Percentiles rank a stretch among this genome's conserved stretches.
Conservation (phyloP, 2,329 filamentous ascomycete genomes). For the Fusarium kyushuense region DNA sequence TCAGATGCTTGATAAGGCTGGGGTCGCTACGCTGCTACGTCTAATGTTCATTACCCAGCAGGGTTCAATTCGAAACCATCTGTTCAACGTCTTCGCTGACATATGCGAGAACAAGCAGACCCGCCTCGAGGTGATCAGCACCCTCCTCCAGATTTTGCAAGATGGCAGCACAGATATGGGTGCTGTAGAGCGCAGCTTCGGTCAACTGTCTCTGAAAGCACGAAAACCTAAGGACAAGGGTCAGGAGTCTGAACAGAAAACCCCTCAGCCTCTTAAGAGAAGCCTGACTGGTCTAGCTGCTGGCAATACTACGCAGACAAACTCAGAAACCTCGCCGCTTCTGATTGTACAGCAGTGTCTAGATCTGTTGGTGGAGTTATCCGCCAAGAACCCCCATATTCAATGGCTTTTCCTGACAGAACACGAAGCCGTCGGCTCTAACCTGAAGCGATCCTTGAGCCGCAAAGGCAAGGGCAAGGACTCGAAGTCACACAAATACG, state of each 20-base stretch:
- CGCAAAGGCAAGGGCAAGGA: slow-evolving; percentile 93
- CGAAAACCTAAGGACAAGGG: slow-evolving; percentile 80
- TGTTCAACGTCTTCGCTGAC: slow-evolving; percentile 89
- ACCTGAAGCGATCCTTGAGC: slow-evolving; percentile 79
- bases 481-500: slow-evolving; percentile 84
- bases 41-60: slow-evolving; percentile 98
- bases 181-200: slow-evolving; percentile 95
- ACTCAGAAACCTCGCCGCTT: slow-evolving; percentile 90
- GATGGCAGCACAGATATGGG: slow-evolving; percentile 94
- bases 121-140: slow-evolving; percentile 91
- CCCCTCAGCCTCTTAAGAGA: slow-evolving; percentile 83
- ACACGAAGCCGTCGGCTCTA: slow-evolving; percentile 80
- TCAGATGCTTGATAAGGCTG: slow-evolving; percentile 96
- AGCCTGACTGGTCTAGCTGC: slow-evolving; percentile 71
- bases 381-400: slow-evolving; percentile 86
- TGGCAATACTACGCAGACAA: slow-evolving; percentile 64
- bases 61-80: slow-evolving; percentile 82
- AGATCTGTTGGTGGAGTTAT: slow-evolving; percentile 84
- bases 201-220: slow-evolving; percentile 89
- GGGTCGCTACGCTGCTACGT: slow-evolving; percentile 94
- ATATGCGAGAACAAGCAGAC: slow-evolving; percentile 98
- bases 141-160: slow-evolving; percentile 91
- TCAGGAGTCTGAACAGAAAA: slow-evolving; percentile 72
- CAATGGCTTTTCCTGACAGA: slow-evolving; percentile 94
- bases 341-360: slow-evolving; percentile 97